phyloP scores from a whole-genome alignment of 2,329 filamentous ascomycete genomes.

The Emmonsiellopsis sp. region DNA sequence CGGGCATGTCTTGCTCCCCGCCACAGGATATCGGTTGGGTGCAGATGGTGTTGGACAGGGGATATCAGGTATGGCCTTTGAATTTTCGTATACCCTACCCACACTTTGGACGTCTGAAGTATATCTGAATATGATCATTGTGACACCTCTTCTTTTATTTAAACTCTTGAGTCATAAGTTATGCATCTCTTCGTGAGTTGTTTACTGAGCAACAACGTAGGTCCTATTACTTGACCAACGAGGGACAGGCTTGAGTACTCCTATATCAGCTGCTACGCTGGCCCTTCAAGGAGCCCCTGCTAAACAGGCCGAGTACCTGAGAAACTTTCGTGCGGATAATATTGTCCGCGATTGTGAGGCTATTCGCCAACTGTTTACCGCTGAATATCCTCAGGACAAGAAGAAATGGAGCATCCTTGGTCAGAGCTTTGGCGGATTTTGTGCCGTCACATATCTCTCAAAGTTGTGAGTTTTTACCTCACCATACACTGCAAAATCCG shows the following conservation, averaged over 20 bases:
- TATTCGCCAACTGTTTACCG: slow-evolving; percentile 65
- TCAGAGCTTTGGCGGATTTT: slow-evolving; percentile 89
- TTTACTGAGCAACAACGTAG: slow-evolving; percentile 15
- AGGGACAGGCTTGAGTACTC: slow-evolving; percentile 76
- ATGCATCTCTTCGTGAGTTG: neutral
- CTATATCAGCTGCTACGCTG: slow-evolving; percentile 66
- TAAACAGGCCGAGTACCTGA: slow-evolving; percentile 71
- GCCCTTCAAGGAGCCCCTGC: slow-evolving; percentile 53
- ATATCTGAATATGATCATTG: neutral
- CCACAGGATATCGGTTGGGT: slow-evolving; percentile 68
- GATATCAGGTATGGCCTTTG: slow-evolving; percentile 57
- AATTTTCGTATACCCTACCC: no score
- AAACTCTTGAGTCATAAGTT: neutral
- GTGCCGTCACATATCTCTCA: slow-evolving; percentile 73
- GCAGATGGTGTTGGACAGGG: slow-evolving; percentile 62
- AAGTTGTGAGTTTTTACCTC: slow-evolving; percentile 45
- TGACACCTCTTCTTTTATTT: neutral
- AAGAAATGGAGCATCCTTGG: slow-evolving; percentile 80
- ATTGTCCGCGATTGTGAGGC: slow-evolving; percentile 87
- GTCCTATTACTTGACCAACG: slow-evolving; percentile 80
- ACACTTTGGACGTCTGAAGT: no score
- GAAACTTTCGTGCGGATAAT: slow-evolving; percentile 77
- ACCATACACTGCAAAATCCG: neutral
- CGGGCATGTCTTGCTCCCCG: slow-evolving; percentile 65
- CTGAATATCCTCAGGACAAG: slow-evolving; percentile 58